These are phyloP conservation scores for Boletus rubescentipes DNA, from an alignment of 768 basidiomycete genomes.

Conservation along the genomic window DNA sequence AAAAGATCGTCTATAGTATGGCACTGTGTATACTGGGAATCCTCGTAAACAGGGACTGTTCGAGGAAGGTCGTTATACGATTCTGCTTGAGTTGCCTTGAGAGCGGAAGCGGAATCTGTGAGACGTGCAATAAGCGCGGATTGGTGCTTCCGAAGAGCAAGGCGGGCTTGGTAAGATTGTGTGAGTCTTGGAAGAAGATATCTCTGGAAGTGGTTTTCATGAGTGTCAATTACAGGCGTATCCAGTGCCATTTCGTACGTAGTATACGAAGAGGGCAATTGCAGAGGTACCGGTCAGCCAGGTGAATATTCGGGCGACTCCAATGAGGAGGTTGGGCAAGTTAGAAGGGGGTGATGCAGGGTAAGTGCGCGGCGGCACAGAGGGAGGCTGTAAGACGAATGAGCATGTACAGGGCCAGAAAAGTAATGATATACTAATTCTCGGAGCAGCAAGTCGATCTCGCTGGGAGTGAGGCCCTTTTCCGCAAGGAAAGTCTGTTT, in stretches of 20 bases:
- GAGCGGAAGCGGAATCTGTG: slow-evolving; percentile 50
- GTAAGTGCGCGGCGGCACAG: slow-evolving; percentile 70
- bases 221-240: neutral
- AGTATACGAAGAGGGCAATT: slow-evolving; percentile 58
- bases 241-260: slow-evolving; percentile 43
- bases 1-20: slow-evolving; percentile 44
- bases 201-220: slow-evolving; percentile 42
- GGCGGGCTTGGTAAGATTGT: slow-evolving; percentile 58
- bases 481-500: slow-evolving; percentile 67
- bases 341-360: slow-evolving; percentile 69
- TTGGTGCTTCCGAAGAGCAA: slow-evolving; percentile 61
- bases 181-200: slow-evolving; percentile 67
- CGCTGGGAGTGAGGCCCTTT: slow-evolving; percentile 63
- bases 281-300: slow-evolving; percentile 71
- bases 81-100: slow-evolving; percentile 57
- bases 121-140: slow-evolving; percentile 53
- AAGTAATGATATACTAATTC: slow-evolving; percentile 46
- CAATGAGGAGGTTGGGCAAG: slow-evolving; percentile 64
- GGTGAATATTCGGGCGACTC: slow-evolving; percentile 54
- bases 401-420: slow-evolving; percentile 1
- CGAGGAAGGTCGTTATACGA: slow-evolving; percentile 58
- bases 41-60: slow-evolving; percentile 51
- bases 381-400: slow-evolving; percentile 36
- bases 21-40: slow-evolving; percentile 41
- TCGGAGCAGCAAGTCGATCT: slow-evolving; percentile 58